These are phyloP conservation scores for Geosmithia morbida DNA, from an alignment of 2,329 filamentous ascomycete species.

Conservation along the genomic window DNA sequence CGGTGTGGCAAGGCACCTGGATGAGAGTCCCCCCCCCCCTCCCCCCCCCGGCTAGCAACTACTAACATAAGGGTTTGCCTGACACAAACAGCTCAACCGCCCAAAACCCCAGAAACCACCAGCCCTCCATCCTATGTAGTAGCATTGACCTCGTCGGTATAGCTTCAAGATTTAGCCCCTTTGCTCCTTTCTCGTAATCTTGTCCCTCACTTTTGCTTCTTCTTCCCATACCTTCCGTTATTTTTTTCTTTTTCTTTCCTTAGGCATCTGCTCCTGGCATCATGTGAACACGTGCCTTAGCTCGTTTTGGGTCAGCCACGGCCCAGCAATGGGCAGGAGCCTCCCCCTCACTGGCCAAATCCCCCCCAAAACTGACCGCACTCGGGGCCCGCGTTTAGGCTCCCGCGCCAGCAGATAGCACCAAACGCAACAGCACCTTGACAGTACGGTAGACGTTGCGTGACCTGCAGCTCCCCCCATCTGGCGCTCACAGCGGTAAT, in stretches of 20 bases:
- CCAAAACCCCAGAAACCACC: neutral
- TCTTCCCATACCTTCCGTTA: neutral
- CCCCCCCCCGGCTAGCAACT: neutral
- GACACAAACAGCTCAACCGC: neutral
- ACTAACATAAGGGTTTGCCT: too few species aligned
- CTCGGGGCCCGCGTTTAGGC: neutral
- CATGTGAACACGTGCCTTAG: constrained; percentile 1
- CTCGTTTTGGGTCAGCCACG: neutral
- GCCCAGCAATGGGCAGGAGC: neutral
- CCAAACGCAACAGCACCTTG: neutral
- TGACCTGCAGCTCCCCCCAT: neutral
- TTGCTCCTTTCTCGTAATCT: too few species aligned
- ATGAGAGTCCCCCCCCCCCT: too few species aligned
- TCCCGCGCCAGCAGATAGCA: neutral
- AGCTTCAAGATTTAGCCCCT: neutral
- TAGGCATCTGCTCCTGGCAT: neutral
- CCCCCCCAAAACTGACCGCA: neutral
- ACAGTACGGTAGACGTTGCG: neutral
- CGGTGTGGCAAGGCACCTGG: too few species aligned
- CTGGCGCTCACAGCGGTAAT: neutral
- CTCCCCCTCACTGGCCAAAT: neutral
- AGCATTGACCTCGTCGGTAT: neutral
- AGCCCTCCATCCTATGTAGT: neutral
- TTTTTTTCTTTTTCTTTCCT: neutral
- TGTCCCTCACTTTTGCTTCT: too few species aligned